phyloP scores from a whole-genome alignment of 108 stramenopile species.

The Cylindrotheca closterium region DNA sequence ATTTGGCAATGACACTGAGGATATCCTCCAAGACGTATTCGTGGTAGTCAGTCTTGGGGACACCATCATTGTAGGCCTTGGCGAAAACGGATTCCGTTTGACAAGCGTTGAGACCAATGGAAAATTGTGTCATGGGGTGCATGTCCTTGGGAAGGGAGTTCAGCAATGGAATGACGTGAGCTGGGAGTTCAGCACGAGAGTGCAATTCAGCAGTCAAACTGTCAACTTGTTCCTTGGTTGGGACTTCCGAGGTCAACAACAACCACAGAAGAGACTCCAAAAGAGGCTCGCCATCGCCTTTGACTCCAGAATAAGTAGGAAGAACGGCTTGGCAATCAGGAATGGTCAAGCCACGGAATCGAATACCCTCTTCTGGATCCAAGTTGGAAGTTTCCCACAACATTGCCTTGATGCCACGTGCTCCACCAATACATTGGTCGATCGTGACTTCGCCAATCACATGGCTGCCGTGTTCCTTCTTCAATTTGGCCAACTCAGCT shows the following conservation, averaged over 20 bases:
- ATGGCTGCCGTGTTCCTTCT: constrained; percentile 94
- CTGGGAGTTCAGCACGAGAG: constrained; percentile 84
- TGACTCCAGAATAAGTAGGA: constrained; percentile 89
- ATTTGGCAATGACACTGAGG: constrained; percentile 90
- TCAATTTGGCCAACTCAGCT: constrained; percentile 77
- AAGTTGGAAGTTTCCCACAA: constrained; percentile 99
- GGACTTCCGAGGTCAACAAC: constrained; percentile 95
- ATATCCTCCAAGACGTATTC: constrained; percentile 94
- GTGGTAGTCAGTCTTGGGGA: constrained; percentile 94
- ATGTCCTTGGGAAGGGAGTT: constrained; percentile 94
- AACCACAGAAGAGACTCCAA: constrained; percentile 97
- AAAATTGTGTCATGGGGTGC: constrained; percentile 99
- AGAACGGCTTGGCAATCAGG: constrained; percentile 97
- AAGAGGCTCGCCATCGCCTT: constrained; percentile 94
- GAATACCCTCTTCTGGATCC: constrained; percentile 98
- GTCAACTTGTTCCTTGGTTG: constrained; percentile 96
- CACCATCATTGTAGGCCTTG: constrained; percentile 91
- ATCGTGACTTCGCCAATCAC: constrained; percentile 97
- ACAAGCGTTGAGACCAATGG: constrained; percentile 87
- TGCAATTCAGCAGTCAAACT: constrained; percentile 94
- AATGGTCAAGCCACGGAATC: constrained; percentile 98
- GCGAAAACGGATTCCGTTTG: constrained; percentile 95
- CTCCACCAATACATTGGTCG: constrained; percentile 97
- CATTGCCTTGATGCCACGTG: constrained; percentile 98
- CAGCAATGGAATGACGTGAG: constrained; percentile 91